Evolutionary conservation across 306 rosid species (phyloP), one percentile per base, ranked within the genome.

Genomic region (Mimosa bimucronata): DNA sequence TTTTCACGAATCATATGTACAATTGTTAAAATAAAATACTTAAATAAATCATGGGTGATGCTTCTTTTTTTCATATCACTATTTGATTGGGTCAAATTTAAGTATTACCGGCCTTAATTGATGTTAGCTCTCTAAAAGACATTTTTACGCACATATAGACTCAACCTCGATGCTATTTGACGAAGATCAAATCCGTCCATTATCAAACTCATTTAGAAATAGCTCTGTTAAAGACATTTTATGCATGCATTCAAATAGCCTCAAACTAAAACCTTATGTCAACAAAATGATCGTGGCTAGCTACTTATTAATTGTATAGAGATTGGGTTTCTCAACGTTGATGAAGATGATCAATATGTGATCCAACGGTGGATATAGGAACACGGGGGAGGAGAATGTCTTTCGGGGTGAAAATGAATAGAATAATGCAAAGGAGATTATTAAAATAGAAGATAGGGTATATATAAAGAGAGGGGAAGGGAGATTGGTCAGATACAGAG

Each of bases 351-450:
- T 55, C 40, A 79, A 31, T 48, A 1, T 48, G 55, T 5, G 81
- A 88, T 87, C 90, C 57, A 74, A 81, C 67, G 92, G 93, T 79
- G 71, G 65, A 46, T 21, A 84, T 38, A 64, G 76, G 74, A 91
- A 85, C 92, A 86, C 88, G 75, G 3, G 12, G 25, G 19, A 69
- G 77, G 71, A 83, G 91, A 86, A 88, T 88, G 95, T 90, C 81
- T 87, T 84, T 65, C 66, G 9, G 77, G 88, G 78, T 79, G 79
- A 14, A 6, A 10, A 21, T 10, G 26, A 67, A 67, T 40, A 67
- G 21, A 73, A 29, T 48, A 71, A 48, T 16, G 44, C 44, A 7
- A 66, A 2, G 13, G 62, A 21, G 62, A 62, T 34, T 38, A 77
- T 77, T 25, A 60, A 26, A 26, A 60, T 5, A 10, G 11, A 6